Percentiles rank a stretch among this genome's conserved stretches.
Evolutionary conservation across 139 green algal species (phyloP).

Genomic region (Chlorella sp.): DNA sequence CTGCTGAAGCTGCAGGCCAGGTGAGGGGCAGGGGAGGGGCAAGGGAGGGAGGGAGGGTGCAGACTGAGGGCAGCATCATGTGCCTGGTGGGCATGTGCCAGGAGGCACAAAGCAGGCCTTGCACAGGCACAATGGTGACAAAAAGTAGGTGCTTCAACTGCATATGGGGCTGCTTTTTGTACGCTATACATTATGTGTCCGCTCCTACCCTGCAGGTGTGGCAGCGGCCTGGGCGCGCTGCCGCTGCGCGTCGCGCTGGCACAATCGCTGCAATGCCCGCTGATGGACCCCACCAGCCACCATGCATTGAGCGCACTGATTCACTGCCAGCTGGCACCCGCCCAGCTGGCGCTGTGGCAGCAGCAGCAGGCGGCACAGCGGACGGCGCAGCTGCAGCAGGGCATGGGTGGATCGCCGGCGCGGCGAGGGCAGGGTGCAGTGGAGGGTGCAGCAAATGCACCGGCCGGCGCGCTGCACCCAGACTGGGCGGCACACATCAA

Average conservation of each 20-base stretch:
- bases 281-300: conserved; percentile 30
- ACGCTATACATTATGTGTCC: too few species aligned
- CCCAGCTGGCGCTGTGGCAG: not conserved
- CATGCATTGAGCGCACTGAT: conserved; percentile 10
- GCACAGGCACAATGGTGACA: too few species aligned
- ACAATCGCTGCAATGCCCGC: conserved; percentile 52
- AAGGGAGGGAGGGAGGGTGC: too few species aligned
- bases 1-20: conserved; percentile 39
- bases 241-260: conserved; percentile 41
- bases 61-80: too few species aligned
- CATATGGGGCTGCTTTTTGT: too few species aligned
- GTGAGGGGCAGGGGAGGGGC: too few species aligned
- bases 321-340: conserved; percentile 4
- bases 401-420: not conserved
- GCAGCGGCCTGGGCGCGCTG: not conserved
- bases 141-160: too few species aligned
- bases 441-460: not conserved
- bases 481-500: conserved; percentile 4
- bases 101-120: too few species aligned
- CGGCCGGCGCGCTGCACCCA: not conserved
- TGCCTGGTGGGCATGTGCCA: too few species aligned
- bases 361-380: not conserved
- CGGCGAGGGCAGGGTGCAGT: not conserved
- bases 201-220: not conserved
- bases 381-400: not conserved